Conservation (phyloP, 352 stramenopile genomes). For the Discostella stelligera region DNA sequence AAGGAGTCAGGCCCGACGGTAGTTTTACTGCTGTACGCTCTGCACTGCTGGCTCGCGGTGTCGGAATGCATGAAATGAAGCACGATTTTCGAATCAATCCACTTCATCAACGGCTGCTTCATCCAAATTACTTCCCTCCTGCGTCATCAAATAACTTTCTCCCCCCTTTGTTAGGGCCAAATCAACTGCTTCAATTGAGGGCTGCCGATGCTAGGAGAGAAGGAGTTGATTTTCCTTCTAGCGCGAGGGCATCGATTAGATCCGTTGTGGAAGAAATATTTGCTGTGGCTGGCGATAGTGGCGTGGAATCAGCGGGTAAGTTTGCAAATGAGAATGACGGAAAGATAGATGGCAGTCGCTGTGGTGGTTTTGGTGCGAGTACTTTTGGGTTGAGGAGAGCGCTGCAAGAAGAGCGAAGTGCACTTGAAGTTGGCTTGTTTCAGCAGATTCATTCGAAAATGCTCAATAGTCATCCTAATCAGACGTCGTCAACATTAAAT, state of each 20-base stretch:
- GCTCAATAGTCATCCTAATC: constrained; percentile 14
- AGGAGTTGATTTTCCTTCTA: not conserved
- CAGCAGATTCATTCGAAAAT: constrained; percentile 31
- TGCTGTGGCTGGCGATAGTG: not conserved
- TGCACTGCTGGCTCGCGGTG: constrained; percentile 56
- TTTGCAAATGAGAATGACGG: not conserved
- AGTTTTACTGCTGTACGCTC: constrained; percentile 47
- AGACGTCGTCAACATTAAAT: not conserved
- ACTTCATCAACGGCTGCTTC: constrained; percentile 26
- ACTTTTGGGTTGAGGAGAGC: constrained; percentile 16
- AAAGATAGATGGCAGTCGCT: constrained; percentile 8
- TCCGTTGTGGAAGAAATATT: constrained; percentile 27
- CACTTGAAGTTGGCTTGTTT: constrained; percentile 57
- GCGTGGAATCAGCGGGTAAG: constrained; percentile 12
- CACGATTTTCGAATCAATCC: constrained; percentile 27
- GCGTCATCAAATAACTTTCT: constrained; percentile 17
- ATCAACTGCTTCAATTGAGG: constrained; percentile 28
- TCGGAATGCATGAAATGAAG: constrained; percentile 50
- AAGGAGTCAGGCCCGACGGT: constrained; percentile 27
- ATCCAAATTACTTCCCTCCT: constrained; percentile 34
- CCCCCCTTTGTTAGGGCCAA: constrained; percentile 28
- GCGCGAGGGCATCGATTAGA: constrained; percentile 21
- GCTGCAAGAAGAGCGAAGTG: constrained; percentile 14
- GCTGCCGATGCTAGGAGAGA: constrained; percentile 5
- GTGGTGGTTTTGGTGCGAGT: not conserved